Evolutionary conservation across 192 early-diverging fungal species (phyloP), one percentile per base, ranked within the genome.

Genomic region (Glomus cerebriforme): DNA sequence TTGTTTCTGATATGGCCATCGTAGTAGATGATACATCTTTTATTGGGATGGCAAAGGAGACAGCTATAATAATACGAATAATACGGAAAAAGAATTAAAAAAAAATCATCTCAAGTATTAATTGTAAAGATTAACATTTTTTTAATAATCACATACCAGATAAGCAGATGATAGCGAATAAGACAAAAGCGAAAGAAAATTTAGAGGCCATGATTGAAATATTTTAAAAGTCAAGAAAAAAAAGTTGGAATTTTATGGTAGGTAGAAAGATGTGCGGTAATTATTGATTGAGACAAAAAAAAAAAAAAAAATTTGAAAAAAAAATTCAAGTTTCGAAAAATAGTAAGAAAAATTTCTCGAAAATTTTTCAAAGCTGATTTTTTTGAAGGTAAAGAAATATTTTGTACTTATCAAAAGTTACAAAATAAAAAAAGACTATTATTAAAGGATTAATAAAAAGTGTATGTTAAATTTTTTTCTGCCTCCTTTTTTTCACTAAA

Each of bases 11-110:
- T 60, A 85, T 80, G 37, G 79, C 73, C 45, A 85, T 37, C 32
- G 79, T 59, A 3, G 84, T 85, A 35, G 79, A 70, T 45, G 84
- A 83, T 63, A 85, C 65, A 71, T 85, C 84, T 29, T 66, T 62
- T 24, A 77, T 43, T 15, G 75, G 75, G 26, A n/a, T 49, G 17
- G 75, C 75, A 15, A 17, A 22, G 64, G 63, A 64, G 4, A 77
- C 15, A 7, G 7, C 75, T 77, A 63, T 31, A 64, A 24, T 15
- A 31, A 43, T 9, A 43, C 10, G 10, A 43, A 43, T 43, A 43
- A 43, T 9, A 43, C 6, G 4, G 4, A 43, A 43, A 43, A 43
- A 43, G 39, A 43, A 43, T 9, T 43, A 39, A 9, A 4, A 43
- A n/a, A n/a, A n/a, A n/a, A n/a, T n/a, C n/a, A n/a, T n/a, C n/a